Evolutionary conservation across 2,329 filamentous ascomycete genomes (phyloP).

Genomic region (Verticillium isaacii): DNA sequence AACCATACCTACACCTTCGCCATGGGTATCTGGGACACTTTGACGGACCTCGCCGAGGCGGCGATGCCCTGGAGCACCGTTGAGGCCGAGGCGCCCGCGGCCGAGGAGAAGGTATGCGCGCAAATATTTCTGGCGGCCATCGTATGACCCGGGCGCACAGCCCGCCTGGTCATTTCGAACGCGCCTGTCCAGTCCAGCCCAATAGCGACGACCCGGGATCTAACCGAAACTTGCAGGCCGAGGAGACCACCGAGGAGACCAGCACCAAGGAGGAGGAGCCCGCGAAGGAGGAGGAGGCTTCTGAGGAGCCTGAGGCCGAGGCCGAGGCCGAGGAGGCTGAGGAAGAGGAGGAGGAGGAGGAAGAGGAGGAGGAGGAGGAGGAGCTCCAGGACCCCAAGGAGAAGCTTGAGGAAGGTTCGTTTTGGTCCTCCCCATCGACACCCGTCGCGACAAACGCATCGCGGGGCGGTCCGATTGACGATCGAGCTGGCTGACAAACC

Average conservation of each 20-base stretch:
- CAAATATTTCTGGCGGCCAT: slow-evolving; percentile 3
- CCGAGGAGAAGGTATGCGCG: slow-evolving; percentile 54
- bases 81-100: slow-evolving; percentile 63
- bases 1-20: slow-evolving; percentile 23
- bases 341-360: slow-evolving; percentile 65
- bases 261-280: slow-evolving; percentile 45
- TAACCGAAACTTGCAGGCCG: slow-evolving; percentile 22
- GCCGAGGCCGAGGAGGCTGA: slow-evolving; percentile 51
- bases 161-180: background rate
- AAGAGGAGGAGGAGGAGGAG: slow-evolving; percentile 79
- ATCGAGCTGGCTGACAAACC: background rate
- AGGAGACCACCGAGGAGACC: slow-evolving; percentile 40
- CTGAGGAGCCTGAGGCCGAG: slow-evolving; percentile 41
- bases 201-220: background rate
- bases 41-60: slow-evolving; percentile 60
- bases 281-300: slow-evolving; percentile 36
- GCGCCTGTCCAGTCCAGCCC: background rate
- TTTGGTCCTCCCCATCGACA: background rate
- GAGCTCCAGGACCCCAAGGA: slow-evolving; percentile 84
- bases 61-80: slow-evolving; percentile 60
- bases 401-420: slow-evolving; percentile 83
- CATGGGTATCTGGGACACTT: slow-evolving; percentile 65
- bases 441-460: background rate
- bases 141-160: background rate
- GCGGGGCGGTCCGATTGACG: background rate